Evolutionary conservation across 805 yeast genomes (phyloP).

Genomic region (Yarrowia alimentaria): DNA sequence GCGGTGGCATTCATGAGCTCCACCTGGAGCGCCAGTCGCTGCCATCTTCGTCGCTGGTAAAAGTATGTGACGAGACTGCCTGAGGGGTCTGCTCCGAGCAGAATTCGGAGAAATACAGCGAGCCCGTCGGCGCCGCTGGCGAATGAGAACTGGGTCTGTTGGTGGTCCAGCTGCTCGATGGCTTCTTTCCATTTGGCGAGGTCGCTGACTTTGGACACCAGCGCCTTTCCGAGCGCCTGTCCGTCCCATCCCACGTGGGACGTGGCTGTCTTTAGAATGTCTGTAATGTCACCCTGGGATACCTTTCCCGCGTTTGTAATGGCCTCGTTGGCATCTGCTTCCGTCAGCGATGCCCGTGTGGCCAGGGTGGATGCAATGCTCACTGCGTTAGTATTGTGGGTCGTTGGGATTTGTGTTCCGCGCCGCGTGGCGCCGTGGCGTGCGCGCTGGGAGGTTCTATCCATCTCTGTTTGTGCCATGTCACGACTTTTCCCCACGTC

Average conservation of each 20-base stretch:
- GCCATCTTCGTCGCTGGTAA: constrained; percentile 26
- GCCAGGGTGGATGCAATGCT: constrained; percentile 24
- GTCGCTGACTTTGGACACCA: constrained; percentile 12
- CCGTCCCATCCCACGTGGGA: constrained; percentile 15
- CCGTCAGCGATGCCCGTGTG: constrained; percentile 19
- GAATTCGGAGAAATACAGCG: constrained; percentile 25
- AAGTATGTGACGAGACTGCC: constrained; percentile 26
- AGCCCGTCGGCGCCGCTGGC: constrained; percentile 27
- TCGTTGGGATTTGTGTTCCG: no score
- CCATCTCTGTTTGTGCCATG: no score
- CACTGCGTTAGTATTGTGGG: constrained; percentile 14
- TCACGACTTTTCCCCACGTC: no score
- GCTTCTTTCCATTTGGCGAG: constrained; percentile 21
- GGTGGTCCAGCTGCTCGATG: constrained; percentile 20
- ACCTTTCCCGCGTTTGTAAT: constrained; percentile 19
- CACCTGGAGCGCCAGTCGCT: constrained; percentile 24
- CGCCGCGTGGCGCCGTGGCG: no score
- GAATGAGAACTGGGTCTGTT: no score
- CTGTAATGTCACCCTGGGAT: constrained; percentile 15
- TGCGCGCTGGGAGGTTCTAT: no score
- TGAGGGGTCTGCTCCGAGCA: constrained; percentile 23
- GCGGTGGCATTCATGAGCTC: constrained; percentile 22
- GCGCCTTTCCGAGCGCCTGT: constrained; percentile 10
- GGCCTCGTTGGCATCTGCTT: constrained; percentile 11
- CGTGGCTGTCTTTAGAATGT: constrained; percentile 12